Conservation (phyloP, 129 eudicot species). For the Kitagawia praeruptora region DNA sequence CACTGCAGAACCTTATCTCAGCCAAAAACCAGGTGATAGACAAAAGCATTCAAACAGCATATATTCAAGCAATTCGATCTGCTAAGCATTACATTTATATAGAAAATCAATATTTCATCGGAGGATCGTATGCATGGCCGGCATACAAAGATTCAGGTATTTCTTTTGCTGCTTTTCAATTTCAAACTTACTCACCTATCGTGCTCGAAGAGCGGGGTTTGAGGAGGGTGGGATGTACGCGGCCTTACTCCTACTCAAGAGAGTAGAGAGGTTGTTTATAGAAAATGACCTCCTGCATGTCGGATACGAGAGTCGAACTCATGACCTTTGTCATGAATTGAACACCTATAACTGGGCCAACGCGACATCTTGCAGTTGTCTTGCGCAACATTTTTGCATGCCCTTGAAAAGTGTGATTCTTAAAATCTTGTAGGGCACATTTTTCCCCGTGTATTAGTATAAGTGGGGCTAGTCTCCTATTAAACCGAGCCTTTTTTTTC, state of each 20-base stretch:
- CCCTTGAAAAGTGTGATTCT: neutral
- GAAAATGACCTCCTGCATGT: no score
- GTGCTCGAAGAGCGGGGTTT: no score
- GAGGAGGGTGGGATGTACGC: no score
- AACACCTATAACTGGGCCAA: no score
- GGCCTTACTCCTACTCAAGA: no score
- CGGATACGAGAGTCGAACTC: no score
- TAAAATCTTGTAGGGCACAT: neutral
- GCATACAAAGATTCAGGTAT: constrained; percentile 83
- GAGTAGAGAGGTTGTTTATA: no score
- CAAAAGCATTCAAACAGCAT: constrained; percentile 90
- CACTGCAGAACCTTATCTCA: constrained; percentile 72
- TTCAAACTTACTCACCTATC: no score
- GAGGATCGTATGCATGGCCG: constrained; percentile 69
- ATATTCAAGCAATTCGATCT: constrained; percentile 91
- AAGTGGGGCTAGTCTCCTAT: neutral
- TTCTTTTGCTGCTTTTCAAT: constrained; percentile 1
- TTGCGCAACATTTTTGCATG: neutral
- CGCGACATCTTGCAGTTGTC: neutral
- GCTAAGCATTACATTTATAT: constrained; percentile 89
- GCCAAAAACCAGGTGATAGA: constrained; percentile 74
- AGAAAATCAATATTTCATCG: constrained; percentile 58
- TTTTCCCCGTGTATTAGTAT: neutral
- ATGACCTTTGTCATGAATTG: no score
- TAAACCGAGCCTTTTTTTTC: neutral